A percentile compares a stretch with the other conserved stretches of the same genome.
Evolutionary conservation across 176 grass and related monocot genomes (phyloP).

Genomic region (Thalia dealbata): DNA sequence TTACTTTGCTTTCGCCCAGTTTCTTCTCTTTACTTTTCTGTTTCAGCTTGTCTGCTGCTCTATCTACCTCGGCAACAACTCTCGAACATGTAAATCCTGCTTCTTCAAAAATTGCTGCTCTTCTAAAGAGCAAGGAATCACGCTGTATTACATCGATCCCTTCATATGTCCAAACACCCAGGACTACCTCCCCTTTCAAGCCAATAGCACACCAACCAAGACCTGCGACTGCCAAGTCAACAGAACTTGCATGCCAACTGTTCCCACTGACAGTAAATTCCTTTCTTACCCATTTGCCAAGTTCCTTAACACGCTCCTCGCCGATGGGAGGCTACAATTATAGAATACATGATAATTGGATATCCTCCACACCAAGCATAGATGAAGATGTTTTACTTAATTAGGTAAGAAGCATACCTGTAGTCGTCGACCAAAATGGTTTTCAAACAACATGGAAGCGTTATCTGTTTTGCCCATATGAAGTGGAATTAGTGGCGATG

Average conservation of each 20-base stretch:
- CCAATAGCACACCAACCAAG: conserved; percentile 77
- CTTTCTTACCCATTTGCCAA: conserved; percentile 74
- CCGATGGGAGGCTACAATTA: conserved; percentile 69
- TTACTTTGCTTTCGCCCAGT: conserved; percentile 12
- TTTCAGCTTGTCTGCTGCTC: conserved; percentile 49
- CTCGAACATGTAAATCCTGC: conserved; percentile 68
- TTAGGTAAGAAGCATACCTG: conserved; percentile 31
- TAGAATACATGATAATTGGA: neutral
- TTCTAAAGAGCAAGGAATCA: conserved; percentile 48
- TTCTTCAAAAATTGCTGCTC: conserved; percentile 72
- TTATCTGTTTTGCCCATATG: conserved; percentile 91
- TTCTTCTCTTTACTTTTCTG: conserved; percentile 28
- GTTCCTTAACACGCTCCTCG: conserved; percentile 39
- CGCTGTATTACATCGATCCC: conserved; percentile 61
- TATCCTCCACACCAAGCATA: neutral
- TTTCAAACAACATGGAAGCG: conserved; percentile 35
- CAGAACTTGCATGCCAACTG: conserved; percentile 58
- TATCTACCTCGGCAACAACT: conserved; percentile 68
- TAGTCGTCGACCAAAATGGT: conserved; percentile 68
- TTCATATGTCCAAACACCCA: conserved; percentile 77
- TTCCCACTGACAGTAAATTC: conserved; percentile 46
- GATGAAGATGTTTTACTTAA: neutral
- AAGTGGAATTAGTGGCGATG: conserved; percentile 67
- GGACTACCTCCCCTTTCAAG: conserved; percentile 55
- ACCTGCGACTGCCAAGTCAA: conserved; percentile 67